These are phyloP conservation scores for Exophiala mesophila DNA, from an alignment of 2,329 filamentous ascomycete species.

Conservation along the genomic window DNA sequence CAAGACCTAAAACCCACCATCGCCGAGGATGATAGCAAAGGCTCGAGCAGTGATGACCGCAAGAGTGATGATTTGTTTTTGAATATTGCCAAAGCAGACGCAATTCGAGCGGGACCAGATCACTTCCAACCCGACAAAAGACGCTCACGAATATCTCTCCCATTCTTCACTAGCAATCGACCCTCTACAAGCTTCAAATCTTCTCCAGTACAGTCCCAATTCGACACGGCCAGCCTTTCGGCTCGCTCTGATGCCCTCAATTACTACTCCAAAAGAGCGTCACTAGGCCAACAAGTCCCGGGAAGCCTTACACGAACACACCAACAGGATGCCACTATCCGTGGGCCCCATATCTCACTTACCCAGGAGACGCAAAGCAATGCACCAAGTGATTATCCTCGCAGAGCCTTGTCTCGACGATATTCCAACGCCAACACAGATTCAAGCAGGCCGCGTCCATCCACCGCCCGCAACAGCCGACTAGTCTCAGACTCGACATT, in stretches of 20 bases:
- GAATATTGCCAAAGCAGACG: conserved; percentile 42
- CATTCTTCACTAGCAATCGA: conserved; percentile 22
- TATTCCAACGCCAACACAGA: conserved; percentile 22
- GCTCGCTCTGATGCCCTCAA: conserved; percentile 16
- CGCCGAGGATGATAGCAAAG: conserved; percentile 29
- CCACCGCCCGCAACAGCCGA: conserved; percentile 27
- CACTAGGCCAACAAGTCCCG: conserved; percentile 22
- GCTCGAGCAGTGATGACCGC: conserved; percentile 35
- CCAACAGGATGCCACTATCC: conserved; percentile 11
- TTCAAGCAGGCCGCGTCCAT: conserved; percentile 11
- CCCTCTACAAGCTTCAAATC: conserved; percentile 20
- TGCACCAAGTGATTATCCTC: conserved; percentile 8
- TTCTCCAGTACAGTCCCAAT: conserved; percentile 17
- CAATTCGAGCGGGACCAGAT: conserved; percentile 16
- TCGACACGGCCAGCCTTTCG: conserved; percentile 18
- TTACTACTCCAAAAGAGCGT: conserved; percentile 23
- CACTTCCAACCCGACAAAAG: conserved; percentile 13
- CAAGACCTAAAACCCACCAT: conserved; percentile 12
- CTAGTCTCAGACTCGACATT: conserved; percentile 26
- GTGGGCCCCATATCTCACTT: neutral
- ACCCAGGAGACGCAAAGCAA: conserved; percentile 11
- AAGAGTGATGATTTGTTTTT: conserved; percentile 44
- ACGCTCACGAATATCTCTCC: conserved; percentile 25
- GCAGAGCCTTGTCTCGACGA: conserved; percentile 15
- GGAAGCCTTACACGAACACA: conserved; percentile 16